Evolutionary conservation across 768 basidiomycete genomes (phyloP).

Genomic region (Tremella fuciformis): DNA sequence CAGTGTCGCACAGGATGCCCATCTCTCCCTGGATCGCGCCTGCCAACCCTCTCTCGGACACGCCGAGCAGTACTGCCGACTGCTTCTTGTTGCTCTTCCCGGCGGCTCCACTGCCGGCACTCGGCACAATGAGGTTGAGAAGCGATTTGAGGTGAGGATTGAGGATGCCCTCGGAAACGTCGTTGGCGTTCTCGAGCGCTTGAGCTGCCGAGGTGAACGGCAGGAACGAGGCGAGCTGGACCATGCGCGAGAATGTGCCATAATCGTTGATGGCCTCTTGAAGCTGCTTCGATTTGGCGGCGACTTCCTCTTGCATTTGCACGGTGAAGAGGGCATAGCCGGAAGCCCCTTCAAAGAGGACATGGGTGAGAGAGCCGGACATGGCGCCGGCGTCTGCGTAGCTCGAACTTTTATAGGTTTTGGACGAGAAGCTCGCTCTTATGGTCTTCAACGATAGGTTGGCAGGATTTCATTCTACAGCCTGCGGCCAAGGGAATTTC

Average conservation of each 20-base stretch:
- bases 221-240: constrained; percentile 80
- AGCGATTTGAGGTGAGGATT: constrained; percentile 36
- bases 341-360: constrained; percentile 88
- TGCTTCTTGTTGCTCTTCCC: constrained; percentile 41
- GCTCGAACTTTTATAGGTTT: too few relatives aligned
- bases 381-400: constrained; percentile 18
- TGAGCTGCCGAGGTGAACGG: constrained; percentile 92
- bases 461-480: too few relatives aligned
- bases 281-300: constrained; percentile 68
- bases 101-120: constrained; percentile 12
- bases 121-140: constrained; percentile 41
- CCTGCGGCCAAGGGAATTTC: too few relatives aligned
- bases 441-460: too few relatives aligned
- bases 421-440: too few relatives aligned
- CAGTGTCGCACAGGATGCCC: constrained; percentile 72
- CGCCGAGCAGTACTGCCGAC: constrained; percentile 64
- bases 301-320: constrained; percentile 82
- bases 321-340: constrained; percentile 91
- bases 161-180: constrained; percentile 81
- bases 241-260: constrained; percentile 87
- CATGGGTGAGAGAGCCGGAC: constrained; percentile 64
- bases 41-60: constrained; percentile 72
- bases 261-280: constrained; percentile 85
- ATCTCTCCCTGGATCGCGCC: constrained; percentile 72
- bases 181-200: constrained; percentile 92